Conservation (phyloP, 331 rosid species). For the Malus hybrid region DNA sequence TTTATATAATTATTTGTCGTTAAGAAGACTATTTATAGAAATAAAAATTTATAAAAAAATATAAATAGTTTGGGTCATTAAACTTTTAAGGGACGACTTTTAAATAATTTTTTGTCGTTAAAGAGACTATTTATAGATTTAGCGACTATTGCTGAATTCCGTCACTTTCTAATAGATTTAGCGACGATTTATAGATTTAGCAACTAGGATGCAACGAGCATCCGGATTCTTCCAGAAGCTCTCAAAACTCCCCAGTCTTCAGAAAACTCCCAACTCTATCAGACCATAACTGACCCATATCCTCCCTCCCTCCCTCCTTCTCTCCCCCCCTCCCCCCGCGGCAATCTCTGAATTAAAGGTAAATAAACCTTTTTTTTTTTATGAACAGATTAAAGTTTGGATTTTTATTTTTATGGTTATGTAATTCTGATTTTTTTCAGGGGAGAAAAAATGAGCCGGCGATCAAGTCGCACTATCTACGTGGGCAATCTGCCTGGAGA, state of each 20-base stretch:
- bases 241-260: background rate
- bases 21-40: too few species aligned
- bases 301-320: background rate
- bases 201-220: too few species aligned
- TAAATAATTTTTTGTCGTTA: too few species aligned
- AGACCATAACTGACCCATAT: background rate
- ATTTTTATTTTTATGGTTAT: background rate
- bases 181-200: too few species aligned
- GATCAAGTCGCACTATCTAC: conserved; percentile 74
- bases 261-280: background rate
- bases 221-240: background rate
- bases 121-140: too few species aligned
- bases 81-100: too few species aligned
- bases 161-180: too few species aligned
- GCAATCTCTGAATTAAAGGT: background rate
- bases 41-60: too few species aligned
- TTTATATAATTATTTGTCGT: too few species aligned
- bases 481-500: conserved; percentile 96
- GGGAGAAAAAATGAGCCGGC: conserved; percentile 47
- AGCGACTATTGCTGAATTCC: too few species aligned
- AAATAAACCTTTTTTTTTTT: background rate
- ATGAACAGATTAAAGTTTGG: too few species aligned
- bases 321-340: background rate
- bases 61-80: too few species aligned
- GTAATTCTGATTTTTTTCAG: background rate